Base-by-base conservation (phyloP, 2,329 filamentous ascomycete genomes). In the Calycina marina region DNA sequence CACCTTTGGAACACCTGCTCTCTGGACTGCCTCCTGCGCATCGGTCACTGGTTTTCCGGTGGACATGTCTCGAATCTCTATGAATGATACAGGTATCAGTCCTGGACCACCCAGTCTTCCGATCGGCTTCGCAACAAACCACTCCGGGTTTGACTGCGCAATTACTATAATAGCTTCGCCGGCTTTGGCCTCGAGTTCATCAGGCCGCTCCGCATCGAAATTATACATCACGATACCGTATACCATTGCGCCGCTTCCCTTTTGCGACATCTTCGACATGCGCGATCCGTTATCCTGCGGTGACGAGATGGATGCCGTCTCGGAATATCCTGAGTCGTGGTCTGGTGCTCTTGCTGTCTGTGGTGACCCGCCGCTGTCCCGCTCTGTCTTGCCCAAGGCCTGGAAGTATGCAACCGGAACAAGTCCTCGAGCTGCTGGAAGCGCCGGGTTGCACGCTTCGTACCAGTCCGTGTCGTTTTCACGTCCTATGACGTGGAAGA, bases 121-220 rank as follows among this genome's bases (percentile, higher is more conserved):
- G 53, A 98, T 98, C n/a, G 90, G 90, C 59, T 98, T 98, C 31
- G 90, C 90, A 40, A 98, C 88, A 51, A 96, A 96, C 90, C 90
- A 98, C 57, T 98, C 90, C 4, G 88, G 84, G 50, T 96, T 96
- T 5, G 88, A 96, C 56, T 96, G 90, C 27, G 90, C 90, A 53
- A 96, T 96, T 34, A 98, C 86, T 43, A 98, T 94, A 51, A 98
- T 94, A 32, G 86, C 83, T 58, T 98, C 90, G 36, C 86, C 88
- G 28, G 84, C 80, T 56, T 93, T 92, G 30, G 90, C 90, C 45
- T 94, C 86, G 37, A 98, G 60, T 59, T 98, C 90, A 55, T 98
- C 90, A n/a, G 85, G 81, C 36, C 88, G 66, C 58, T 96, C 88
- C 1, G 90, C 90, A 45, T 82, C 74, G 58, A 98, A 98, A 57